Base-by-base conservation (phyloP, 78 protist species). In the Bigelowiella natans region DNA sequence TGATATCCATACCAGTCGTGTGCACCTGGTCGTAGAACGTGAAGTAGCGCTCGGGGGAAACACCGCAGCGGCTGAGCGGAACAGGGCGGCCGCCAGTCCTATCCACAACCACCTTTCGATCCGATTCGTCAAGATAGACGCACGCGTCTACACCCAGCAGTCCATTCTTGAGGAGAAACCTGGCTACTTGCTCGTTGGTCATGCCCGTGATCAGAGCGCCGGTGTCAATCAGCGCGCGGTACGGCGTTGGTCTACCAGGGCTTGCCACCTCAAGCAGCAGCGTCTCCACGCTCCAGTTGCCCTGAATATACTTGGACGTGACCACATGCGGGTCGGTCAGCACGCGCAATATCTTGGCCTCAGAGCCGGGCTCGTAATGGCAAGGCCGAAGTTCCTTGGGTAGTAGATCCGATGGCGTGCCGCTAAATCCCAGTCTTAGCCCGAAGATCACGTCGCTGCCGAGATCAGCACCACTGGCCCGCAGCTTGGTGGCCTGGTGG, bases 121-220 rank as follows among this genome's bases (percentile, higher is more conserved):
- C 90, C 11, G 83, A 2, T 11, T 51, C 39, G 83, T 88, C 90
- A 3, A 88, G 83, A 38, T 34, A 88, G 37, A 51, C 90, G 36
- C 39, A 39, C 2, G 82, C 90, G 2, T 88, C 90, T 2, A 88
- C 82, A 1, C 83, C 83, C 2, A 1, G 38, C 1, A 88, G 83
- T 29, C 2, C 39, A 0, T 1, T 1, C n/a, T 51, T 82, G 29
- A 88, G 82, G n/a, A 88, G 82, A 3, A 26, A 1, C 2, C 7
- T 31, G 1, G 90, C 90, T 0, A 92, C 94, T 73, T 89, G 88
- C 0, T 40, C 18, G 88, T 93, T 93, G 40, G 37, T 31, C 92
- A 90, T 88, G 38, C 94, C 94, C 82, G 94, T 90, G 63, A 93
- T 39, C 39, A 93, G 93, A 0, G 94, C 94, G 3, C 93, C 94